Conservation (phyloP, 2,329 filamentous ascomycete species). For the Fonsecaea erecta region DNA sequence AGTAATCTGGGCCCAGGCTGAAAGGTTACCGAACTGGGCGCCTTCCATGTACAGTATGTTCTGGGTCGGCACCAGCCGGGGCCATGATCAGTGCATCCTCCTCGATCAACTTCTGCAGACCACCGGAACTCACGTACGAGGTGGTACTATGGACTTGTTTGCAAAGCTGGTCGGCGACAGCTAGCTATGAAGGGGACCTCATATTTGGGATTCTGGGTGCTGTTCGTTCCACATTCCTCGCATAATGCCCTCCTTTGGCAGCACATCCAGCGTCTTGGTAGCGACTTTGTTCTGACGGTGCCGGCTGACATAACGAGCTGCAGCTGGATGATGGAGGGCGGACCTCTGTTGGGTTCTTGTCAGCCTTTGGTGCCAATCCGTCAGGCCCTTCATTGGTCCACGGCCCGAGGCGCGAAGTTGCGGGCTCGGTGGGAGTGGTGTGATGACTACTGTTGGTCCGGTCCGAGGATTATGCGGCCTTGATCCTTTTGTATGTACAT, state of each 20-base stretch:
- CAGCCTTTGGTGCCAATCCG: slow-evolving; percentile 3
- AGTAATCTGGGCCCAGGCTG: background rate
- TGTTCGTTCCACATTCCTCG: background rate
- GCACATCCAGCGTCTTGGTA: background rate
- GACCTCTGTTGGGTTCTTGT: background rate
- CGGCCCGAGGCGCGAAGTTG: slow-evolving; percentile 8
- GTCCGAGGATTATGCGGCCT: background rate
- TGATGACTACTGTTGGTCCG: slow-evolving; percentile 12
- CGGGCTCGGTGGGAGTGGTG: slow-evolving; percentile 2
- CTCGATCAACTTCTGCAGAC: background rate
- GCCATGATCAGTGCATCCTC: background rate
- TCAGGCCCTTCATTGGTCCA: background rate
- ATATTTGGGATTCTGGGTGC: background rate
- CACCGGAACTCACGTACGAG: background rate
- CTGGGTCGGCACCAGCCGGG: background rate
- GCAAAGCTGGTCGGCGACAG: background rate
- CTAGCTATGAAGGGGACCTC: background rate
- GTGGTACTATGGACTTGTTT: background rate
- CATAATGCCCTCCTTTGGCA: background rate
- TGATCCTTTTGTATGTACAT: no score
- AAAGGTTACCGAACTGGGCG: background rate
- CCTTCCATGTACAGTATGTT: background rate
- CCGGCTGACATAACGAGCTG: slow-evolving; percentile 15
- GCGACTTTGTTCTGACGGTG: slow-evolving; percentile 7
- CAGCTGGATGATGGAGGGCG: background rate